phyloP scores from a whole-genome alignment of 805 yeast genomes.

The Hanseniaspora taiwanica region DNA sequence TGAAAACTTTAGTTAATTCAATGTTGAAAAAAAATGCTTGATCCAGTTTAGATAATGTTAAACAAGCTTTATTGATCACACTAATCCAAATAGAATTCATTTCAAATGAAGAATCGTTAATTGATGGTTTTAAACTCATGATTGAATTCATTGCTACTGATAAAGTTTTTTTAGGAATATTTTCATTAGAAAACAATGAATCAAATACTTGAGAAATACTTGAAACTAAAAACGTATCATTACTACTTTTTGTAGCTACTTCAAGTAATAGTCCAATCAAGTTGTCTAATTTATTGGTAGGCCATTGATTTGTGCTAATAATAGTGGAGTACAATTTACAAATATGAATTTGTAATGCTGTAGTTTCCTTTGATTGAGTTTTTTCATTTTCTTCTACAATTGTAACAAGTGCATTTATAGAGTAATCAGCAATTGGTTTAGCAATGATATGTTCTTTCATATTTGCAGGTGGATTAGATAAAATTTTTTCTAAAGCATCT shows the following conservation, averaged over 20 bases:
- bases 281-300: conserved; percentile 48
- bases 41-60: conserved; percentile 38
- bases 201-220: conserved; percentile 77
- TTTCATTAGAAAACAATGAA: conserved; percentile 41
- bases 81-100: conserved; percentile 98
- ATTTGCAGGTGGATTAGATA: conserved; percentile 57
- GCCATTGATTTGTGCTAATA: conserved; percentile 73
- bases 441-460: conserved; percentile 75
- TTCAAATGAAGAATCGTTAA: conserved; percentile 71
- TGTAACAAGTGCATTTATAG: conserved; percentile 40
- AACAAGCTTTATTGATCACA: conserved; percentile 71
- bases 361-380: conserved; percentile 29
- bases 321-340: conserved; percentile 65
- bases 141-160: conserved; percentile 53
- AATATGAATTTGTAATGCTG: conserved; percentile 54
- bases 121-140: conserved; percentile 67
- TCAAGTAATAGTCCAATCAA: conserved; percentile 67
- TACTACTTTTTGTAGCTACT: conserved; percentile 44
- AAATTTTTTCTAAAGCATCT: conserved; percentile 62
- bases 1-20: conserved; percentile 2
- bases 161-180: conserved; percentile 38
- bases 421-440: conserved; percentile 51
- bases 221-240: conserved; percentile 50
- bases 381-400: conserved; percentile 30
- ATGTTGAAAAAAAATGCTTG: conserved; percentile 43